Base-by-base conservation (phyloP, 2,329 filamentous ascomycete species). In the Penicillium sp. region DNA sequence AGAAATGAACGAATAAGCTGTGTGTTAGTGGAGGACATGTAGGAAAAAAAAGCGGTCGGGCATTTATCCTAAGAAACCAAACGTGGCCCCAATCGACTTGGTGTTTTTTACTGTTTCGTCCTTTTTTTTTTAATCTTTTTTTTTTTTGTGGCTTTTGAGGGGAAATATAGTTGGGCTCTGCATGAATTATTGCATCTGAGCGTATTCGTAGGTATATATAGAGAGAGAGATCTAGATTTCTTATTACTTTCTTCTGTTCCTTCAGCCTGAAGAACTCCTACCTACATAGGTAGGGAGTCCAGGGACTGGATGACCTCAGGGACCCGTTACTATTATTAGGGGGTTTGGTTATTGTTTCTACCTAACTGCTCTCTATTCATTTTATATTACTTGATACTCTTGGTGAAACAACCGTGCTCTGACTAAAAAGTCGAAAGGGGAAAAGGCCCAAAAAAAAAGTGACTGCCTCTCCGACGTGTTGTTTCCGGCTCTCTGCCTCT, bases 81-180 rank as follows among this genome's bases (percentile, higher is more conserved):
- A 62, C 60, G 63, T 63, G 61, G 61, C 57, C 57, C 61, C 61
- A 68, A 68, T 68, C 19, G 60, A 59, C 36, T 36, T 29, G 43
- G 21, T 19, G 15, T 23, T 40, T 41, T 27, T 33, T 27, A 27
- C 25, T 21, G 23, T 23, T 19, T 25, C 31, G 13, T 33, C 31
- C 31, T 33, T 33, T 33, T 33, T 33, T 33, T 15, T 10, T 21
- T 21, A 21, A 4, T 27, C 23, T 5, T 11, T 33, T 33, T 6
- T 33, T 6, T 13, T 6, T 6, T 33, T 33, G 6, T 33, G 11
- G 11, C 4, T 31, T 34, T 15, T 23, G 33, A 47, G 51, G n/a
- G 13, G 10, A 21, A 49, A 11, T 33, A 27, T 11, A 29, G 23
- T 50, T 50, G 34, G 25, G 36, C 31, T 48, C 29, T 47, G 45